Conservation (phyloP, 2,329 filamentous ascomycete genomes). For the Hypocrella siamensis region DNA sequence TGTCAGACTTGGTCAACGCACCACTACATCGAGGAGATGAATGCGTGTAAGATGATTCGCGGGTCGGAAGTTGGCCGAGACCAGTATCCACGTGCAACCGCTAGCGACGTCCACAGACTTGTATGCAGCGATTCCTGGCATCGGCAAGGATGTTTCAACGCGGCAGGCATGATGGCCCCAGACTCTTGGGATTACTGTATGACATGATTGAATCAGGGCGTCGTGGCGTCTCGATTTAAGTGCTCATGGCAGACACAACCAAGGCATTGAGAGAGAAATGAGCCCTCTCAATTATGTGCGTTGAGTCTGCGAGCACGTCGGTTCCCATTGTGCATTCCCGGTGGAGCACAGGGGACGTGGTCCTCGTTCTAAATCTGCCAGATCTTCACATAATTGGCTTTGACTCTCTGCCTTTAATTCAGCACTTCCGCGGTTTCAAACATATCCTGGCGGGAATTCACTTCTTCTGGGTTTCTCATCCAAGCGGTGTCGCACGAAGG, state of each 20-base stretch:
- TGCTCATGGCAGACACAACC: too few species aligned
- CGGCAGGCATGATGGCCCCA: too few species aligned
- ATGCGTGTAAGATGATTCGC: not conserved
- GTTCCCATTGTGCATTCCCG: not conserved
- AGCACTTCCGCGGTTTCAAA: constrained; percentile 35
- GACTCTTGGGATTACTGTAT: too few species aligned
- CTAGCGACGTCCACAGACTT: not conserved
- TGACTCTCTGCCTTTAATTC: constrained; percentile 32
- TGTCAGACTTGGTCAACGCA: too few species aligned
- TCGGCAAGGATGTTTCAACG: too few species aligned
- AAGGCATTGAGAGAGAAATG: too few species aligned
- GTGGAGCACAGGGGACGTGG: constrained; percentile 22
- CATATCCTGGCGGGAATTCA: constrained; percentile 40
- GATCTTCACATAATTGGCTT: constrained; percentile 35
- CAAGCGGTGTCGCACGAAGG: constrained; percentile 28
- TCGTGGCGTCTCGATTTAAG: too few species aligned
- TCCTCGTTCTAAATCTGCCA: constrained; percentile 37
- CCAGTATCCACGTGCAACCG: not conserved
- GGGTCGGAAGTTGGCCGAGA: not conserved
- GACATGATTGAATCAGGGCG: too few species aligned
- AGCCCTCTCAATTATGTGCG: too few species aligned
- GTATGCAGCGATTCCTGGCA: too few species aligned
- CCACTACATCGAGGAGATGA: not conserved
- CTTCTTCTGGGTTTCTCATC: constrained; percentile 42
- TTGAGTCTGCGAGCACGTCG: not conserved